Conservation (phyloP, 78 protist genomes). For the Chrysochromulina tobinii region DNA sequence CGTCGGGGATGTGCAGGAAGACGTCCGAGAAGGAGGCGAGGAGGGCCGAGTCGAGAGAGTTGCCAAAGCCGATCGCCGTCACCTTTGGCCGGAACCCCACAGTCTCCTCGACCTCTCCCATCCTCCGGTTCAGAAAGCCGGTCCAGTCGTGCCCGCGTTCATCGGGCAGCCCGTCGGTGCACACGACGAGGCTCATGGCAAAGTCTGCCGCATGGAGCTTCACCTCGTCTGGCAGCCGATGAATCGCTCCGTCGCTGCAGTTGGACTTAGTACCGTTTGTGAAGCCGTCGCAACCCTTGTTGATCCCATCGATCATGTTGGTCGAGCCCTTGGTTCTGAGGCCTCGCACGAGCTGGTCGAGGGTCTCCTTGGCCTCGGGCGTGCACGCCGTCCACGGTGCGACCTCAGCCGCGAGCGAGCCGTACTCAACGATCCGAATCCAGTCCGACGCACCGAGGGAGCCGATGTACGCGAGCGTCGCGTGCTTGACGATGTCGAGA, state of each 20-base stretch:
- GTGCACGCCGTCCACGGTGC: background rate
- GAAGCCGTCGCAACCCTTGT: background rate
- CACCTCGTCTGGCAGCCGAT: background rate
- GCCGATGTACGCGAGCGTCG: background rate
- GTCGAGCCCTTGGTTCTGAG: background rate
- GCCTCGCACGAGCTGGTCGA: background rate
- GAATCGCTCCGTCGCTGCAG: background rate
- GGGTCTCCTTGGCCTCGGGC: background rate
- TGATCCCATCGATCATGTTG: background rate
- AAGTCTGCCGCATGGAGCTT: background rate
- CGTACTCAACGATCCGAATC: background rate
- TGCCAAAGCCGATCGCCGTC: background rate
- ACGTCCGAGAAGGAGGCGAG: background rate
- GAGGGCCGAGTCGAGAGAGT: background rate
- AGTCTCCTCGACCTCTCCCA: background rate
- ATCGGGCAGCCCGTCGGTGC: background rate
- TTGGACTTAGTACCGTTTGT: background rate
- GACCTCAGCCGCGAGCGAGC: background rate
- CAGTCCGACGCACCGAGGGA: background rate
- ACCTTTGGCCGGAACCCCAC: background rate
- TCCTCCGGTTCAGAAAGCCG: background rate
- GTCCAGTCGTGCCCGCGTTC: background rate
- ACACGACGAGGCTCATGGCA: background rate
- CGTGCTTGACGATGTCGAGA: background rate
- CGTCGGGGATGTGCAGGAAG: background rate